These are phyloP conservation scores for Corymbia calophylla DNA, from an alignment of 441 rosid species.

Conservation along the genomic window DNA sequence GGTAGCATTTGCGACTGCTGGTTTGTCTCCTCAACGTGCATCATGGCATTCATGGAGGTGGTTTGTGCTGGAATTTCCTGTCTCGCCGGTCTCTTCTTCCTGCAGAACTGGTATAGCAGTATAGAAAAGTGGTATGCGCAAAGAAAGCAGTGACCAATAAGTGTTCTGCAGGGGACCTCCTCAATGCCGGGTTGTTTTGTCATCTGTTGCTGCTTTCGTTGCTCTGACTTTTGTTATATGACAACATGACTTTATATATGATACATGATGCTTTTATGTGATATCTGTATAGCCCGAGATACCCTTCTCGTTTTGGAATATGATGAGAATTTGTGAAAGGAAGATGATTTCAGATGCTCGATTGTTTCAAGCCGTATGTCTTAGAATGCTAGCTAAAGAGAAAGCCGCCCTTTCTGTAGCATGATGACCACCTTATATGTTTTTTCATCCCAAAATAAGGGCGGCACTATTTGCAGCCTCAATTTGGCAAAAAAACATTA, in stretches of 20 bases:
- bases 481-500: background rate
- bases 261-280: background rate
- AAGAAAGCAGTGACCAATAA: conserved; percentile 19
- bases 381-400: background rate
- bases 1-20: conserved; percentile 65
- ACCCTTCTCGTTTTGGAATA: background rate
- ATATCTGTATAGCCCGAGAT: background rate
- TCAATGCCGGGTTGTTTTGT: background rate
- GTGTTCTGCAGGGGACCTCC: background rate
- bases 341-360: background rate
- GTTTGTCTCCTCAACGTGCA: conserved; percentile 75
- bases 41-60: conserved; percentile 78
- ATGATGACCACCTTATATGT: background rate
- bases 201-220: background rate
- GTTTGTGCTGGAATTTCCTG: conserved; percentile 39
- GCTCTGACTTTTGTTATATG: background rate
- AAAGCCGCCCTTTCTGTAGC: background rate
- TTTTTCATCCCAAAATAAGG: background rate
- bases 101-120: conserved; percentile 74
- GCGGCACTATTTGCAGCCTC: background rate
- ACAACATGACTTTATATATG: background rate
- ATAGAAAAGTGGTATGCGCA: conserved; percentile 56
- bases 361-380: background rate
- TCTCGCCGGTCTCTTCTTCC: conserved; percentile 50
- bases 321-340: background rate